Base-by-base conservation (phyloP, 805 yeast genomes). In the Pichia membranifaciens region DNA sequence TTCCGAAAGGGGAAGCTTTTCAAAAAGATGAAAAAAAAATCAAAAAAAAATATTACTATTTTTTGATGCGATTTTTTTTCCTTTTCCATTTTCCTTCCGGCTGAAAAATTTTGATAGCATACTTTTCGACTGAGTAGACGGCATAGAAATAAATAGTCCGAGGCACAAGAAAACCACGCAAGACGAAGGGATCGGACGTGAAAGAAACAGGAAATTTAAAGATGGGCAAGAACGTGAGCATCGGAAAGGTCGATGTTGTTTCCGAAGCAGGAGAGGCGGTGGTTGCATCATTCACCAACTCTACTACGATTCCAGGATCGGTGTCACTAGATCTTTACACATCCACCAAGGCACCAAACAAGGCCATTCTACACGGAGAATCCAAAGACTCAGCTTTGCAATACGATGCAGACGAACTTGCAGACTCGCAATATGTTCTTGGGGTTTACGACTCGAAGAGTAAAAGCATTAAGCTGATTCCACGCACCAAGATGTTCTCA, bases 261-360 rank as follows among this genome's bases (percentile, higher is more conserved):
- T 12, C 25, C 5, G 37, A 37, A 22, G 34, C 40, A 12, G 44
- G 48, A 38, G 53, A 52, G 17, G 46, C 42, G 18, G 25, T 60
- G 23, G 75, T 84, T 9, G 85, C 88, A 3, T 75, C 85, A n/a
- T 84, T 86, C 58, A 83, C 89, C 70, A 85, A 85, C 58, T 96
- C 96, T 4, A 71, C 85, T 45, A 67, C 73, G 21, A 75, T 82
- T 2, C 82, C 91, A 33, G 63, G 66, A 7, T 71, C 75, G 13
- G 78, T 84, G 7, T 62, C 68, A 31, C 85, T 90, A 56, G 79
- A 82, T 38, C 66, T 87, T 33, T 87, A 77, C 65, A 72, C 75
- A 56, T 68, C 53, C 65, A 65, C 49, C 57, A 59, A 13, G 51
- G 71, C 16, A 69, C 70, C n/a, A 36, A 48, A 17, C 47, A 50